Conservation (phyloP, 192 early-diverging fungal species). For the Umbelopsis isabellina region DNA sequence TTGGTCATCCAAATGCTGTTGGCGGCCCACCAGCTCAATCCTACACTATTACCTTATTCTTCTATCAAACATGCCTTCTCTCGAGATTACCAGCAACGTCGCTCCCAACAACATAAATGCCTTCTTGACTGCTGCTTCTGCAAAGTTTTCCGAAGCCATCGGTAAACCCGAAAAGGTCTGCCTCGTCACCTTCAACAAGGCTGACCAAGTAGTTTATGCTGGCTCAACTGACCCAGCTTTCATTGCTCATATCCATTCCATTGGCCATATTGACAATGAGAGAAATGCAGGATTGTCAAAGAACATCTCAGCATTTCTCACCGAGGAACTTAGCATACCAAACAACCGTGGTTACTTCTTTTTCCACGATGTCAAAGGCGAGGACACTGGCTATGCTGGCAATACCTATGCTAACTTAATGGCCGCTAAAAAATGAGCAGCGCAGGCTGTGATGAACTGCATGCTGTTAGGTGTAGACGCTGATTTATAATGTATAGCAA, state of each 20-base stretch:
- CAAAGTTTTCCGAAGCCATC: slow-evolving; percentile 35
- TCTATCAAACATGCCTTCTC: slow-evolving; percentile 33
- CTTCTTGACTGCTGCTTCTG: slow-evolving; percentile 30
- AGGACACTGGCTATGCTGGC: slow-evolving; percentile 33
- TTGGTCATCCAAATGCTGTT: background rate
- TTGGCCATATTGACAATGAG: slow-evolving; percentile 32
- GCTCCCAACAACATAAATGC: slow-evolving; percentile 34
- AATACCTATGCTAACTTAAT: slow-evolving; percentile 26
- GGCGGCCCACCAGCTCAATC: background rate
- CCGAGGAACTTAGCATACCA: slow-evolving; percentile 22
- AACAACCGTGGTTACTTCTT: slow-evolving; percentile 38
- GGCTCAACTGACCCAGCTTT: slow-evolving; percentile 29
- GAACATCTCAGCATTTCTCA: slow-evolving; percentile 8
- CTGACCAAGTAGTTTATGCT: slow-evolving; percentile 25
- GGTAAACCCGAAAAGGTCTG: slow-evolving; percentile 42
- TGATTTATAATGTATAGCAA: too few relatives aligned
- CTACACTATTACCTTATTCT: too few relatives aligned
- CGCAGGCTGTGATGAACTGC: background rate
- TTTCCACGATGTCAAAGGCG: slow-evolving; percentile 26
- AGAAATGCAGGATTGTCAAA: slow-evolving; percentile 20
- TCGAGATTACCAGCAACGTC: slow-evolving; percentile 32
- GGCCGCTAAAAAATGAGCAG: background rate
- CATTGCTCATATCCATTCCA: slow-evolving; percentile 33
- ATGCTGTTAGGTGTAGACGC: background rate
- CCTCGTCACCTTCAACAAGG: slow-evolving; percentile 34